These are phyloP conservation scores for Nigrospora oryzae DNA, from an alignment of 2,329 filamentous ascomycete genomes.

Conservation along the genomic window DNA sequence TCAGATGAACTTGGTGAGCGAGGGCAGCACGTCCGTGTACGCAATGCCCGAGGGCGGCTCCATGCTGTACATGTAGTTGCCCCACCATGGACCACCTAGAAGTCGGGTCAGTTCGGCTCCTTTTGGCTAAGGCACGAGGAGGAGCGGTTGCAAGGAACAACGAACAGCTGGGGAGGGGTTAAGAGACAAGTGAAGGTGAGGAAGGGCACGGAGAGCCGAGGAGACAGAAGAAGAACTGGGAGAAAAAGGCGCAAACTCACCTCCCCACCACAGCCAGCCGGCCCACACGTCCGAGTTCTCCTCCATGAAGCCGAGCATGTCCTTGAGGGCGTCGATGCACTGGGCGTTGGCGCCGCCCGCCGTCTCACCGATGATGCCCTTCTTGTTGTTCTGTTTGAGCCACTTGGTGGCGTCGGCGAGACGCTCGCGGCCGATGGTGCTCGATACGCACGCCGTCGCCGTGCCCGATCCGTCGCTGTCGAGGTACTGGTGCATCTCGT, in stretches of 20 bases:
- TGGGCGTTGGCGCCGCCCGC: conserved; percentile 43
- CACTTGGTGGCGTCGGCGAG: conserved; percentile 37
- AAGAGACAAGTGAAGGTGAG: too few relatives aligned
- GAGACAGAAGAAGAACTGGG: too few relatives aligned
- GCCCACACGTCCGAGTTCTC: conserved; percentile 50
- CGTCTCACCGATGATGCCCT: conserved; percentile 47
- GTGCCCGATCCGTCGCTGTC: conserved; percentile 47
- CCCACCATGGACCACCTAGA: conserved; percentile 49
- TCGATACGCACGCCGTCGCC: conserved; percentile 33
- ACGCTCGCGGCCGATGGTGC: conserved; percentile 39
- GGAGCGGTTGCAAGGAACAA: too few relatives aligned
- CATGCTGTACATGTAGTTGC: conserved; percentile 36
- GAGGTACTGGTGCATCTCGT: conserved; percentile 54
- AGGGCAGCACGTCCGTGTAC: conserved; percentile 18
- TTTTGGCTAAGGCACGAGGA: conserved; percentile 31
- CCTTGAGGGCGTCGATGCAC: conserved; percentile 42
- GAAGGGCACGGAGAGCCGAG: too few relatives aligned
- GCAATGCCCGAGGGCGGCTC: conserved; percentile 34
- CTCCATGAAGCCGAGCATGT: conserved; percentile 41
- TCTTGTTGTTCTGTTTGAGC: conserved; percentile 46
- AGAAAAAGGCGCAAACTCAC: too few relatives aligned
- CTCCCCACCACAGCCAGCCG: conserved; percentile 26
- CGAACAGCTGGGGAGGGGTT: too few relatives aligned
- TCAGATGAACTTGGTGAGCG: too few relatives aligned
- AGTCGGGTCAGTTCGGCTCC: conserved; percentile 22